These are phyloP conservation scores for Sugiyamaella xylanicola DNA, from an alignment of 1,139 yeast species.

Conservation along the genomic window DNA sequence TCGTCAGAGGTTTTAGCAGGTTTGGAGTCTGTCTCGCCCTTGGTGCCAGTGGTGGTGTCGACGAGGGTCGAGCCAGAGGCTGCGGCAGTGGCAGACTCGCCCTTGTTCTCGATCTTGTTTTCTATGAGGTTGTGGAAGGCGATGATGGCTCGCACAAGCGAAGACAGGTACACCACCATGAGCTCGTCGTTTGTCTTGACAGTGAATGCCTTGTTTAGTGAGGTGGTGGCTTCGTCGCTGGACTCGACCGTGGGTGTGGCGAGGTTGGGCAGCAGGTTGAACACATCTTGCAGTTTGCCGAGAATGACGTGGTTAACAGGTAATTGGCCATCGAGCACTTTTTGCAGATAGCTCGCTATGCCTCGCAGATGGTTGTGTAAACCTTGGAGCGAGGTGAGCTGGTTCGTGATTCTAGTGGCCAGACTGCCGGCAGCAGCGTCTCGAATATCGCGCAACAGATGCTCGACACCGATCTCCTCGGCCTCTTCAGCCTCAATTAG, in stretches of 20 bases:
- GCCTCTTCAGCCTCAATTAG: constrained; percentile 97
- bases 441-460: constrained; percentile 86
- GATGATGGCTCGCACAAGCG: constrained; percentile 89
- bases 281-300: constrained; percentile 92
- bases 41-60: constrained; percentile 15
- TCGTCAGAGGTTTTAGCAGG: constrained; percentile 6
- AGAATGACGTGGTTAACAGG: constrained; percentile 90
- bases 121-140: constrained; percentile 97
- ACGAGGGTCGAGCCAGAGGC: constrained; percentile 8
- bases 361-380: constrained; percentile 78
- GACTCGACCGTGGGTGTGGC: constrained; percentile 40
- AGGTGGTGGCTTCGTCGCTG: constrained; percentile 29
- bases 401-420: constrained; percentile 83
- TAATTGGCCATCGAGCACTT: constrained; percentile 67
- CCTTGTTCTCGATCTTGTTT: constrained; percentile 78
- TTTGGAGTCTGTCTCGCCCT: constrained; percentile 9
- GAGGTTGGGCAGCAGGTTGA: constrained; percentile 87
- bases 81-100: constrained; percentile 17
- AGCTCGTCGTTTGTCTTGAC: constrained; percentile 93
- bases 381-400: constrained; percentile 84
- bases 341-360: constrained; percentile 76
- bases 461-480: constrained; percentile 98
- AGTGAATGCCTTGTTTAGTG: constrained; percentile 76
- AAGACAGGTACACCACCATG: constrained; percentile 88
- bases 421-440: constrained; percentile 96